Evolutionary conservation across 1,139 yeast genomes (phyloP).

Genomic region (Pneumocystis oryctolagi): DNA sequence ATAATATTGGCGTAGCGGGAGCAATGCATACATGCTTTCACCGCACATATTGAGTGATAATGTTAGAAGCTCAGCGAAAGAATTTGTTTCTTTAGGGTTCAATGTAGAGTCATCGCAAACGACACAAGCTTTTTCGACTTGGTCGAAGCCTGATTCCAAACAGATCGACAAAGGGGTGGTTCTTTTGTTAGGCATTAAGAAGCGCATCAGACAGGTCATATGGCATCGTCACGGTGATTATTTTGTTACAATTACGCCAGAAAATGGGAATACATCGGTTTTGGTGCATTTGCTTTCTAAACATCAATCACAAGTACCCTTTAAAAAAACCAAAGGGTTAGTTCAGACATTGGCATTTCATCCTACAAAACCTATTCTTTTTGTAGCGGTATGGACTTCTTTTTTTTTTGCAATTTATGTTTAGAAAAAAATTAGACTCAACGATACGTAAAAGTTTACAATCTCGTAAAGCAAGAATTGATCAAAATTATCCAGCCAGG

Average conservation of each 20-base stretch:
- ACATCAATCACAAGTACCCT: conserved; percentile 95
- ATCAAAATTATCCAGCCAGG: conserved; percentile 83
- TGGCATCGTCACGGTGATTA: conserved; percentile 99
- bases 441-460: conserved; percentile 78
- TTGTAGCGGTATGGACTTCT: conserved; percentile 41
- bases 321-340: conserved; percentile 81
- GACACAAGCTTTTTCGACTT: conserved; percentile 5
- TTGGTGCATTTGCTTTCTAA: conserved; percentile 87
- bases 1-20: conserved; percentile 43
- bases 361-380: conserved; percentile 86
- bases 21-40: conserved; percentile 56
- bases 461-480: conserved; percentile 69
- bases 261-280: conserved; percentile 74
- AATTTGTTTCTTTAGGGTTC: conserved; percentile 27
- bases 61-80: conserved; percentile 71
- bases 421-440: conserved; percentile 36
- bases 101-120: conserved; percentile 50
- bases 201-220: conserved; percentile 63
- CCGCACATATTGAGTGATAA: conserved; percentile 91
- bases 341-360: conserved; percentile 94
- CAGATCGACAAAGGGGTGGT: conserved; percentile 55
- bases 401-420: not conserved
- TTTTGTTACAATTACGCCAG: conserved; percentile 86
- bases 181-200: conserved; percentile 53
- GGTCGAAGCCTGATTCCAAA: conserved; percentile 35